These are phyloP conservation scores for Trichoderma semiorbis DNA, from an alignment of 2,329 filamentous ascomycete species.

Conservation along the genomic window DNA sequence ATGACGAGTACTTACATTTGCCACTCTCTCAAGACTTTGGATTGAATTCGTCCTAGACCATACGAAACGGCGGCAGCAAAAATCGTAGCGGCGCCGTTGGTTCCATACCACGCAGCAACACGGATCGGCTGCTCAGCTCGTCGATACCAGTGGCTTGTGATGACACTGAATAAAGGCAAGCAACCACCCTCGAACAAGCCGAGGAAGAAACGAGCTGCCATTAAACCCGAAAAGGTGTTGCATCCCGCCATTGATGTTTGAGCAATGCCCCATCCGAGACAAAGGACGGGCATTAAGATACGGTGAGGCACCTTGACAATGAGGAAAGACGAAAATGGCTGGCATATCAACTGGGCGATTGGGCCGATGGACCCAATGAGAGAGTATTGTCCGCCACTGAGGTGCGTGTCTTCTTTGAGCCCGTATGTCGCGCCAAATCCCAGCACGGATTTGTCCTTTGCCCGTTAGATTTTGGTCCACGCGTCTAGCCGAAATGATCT, in stretches of 20 bases:
- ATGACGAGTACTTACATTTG: conserved; percentile 22
- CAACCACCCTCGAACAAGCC: conserved; percentile 51
- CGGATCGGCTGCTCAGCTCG: conserved; percentile 58
- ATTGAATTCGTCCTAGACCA: conserved; percentile 52
- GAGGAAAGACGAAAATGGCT: conserved; percentile 56
- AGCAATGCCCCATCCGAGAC: conserved; percentile 44
- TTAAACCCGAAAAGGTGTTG: conserved; percentile 45
- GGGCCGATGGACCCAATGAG: conserved; percentile 55
- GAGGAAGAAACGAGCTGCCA: conserved; percentile 49
- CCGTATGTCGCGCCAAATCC: conserved; percentile 57
- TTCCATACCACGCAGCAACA: conserved; percentile 64
- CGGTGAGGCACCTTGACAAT: conserved; percentile 60
- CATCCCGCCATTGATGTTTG: conserved; percentile 46
- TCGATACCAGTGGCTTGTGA: conserved; percentile 48
- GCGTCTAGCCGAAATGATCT: not conserved
- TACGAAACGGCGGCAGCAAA: conserved; percentile 54
- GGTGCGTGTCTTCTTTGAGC: conserved; percentile 45
- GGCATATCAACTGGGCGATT: conserved; percentile 59
- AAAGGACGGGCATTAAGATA: conserved; percentile 52
- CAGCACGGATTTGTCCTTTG: conserved; percentile 52
- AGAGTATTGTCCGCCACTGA: conserved; percentile 54
- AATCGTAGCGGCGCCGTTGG: conserved; percentile 56
- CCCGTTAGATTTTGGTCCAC: not conserved
- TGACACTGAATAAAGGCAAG: conserved; percentile 44
- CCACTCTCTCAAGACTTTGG: conserved; percentile 23